Base-by-base conservation (phyloP, 2,329 filamentous ascomycete species). In the Venturia nashicola region DNA sequence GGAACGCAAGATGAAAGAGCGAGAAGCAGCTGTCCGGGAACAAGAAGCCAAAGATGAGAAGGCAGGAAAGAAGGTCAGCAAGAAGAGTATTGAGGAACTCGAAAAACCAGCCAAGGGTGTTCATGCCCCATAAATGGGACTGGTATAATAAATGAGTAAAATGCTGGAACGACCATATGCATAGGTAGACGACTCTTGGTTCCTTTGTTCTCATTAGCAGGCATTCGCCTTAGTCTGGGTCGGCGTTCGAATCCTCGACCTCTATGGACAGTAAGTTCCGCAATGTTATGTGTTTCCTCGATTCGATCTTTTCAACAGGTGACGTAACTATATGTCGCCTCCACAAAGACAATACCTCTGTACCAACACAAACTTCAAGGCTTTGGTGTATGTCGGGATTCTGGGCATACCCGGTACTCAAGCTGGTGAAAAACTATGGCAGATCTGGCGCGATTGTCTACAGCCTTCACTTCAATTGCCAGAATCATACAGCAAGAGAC, bases 1-100 rank as follows among this genome's bases (percentile, higher is more conserved):
- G 78, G 89, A 93, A 79, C 80, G 81, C 66, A 76, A 79, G 61
- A 76, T 83, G 16, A 80, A 80, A 66, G 79, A 79, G 67, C 72
- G 88, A 57, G 74, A 79, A 65, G 70, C 71, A 61, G 72, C 72
- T 46, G 66, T 65, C 1, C 67, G 69, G 34, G 67, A 68, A 20
- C 62, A 68, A 9, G 65, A 68, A 32, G 65, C 46, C 20, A 64
- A 67, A 46, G 64, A 67, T 6, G n/a, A 51, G 23, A 44, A 62
- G 8, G 42, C 27, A 9, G 61, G 42, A 1, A 54, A 62, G 43
- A 46, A 54, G 20, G 59, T 46, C n/a, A 18, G 20, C 16, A 43
- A 27, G 8, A 61, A 61, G 36, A 61, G 43, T 27, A 57, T 57
- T 2, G 51, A 39, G 18, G 43, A 42, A 12, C 59, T 42, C 8